Evolutionary conservation across 164 flowering plant genomes (phyloP).

Genomic region (Aristolochia fimbriata): DNA sequence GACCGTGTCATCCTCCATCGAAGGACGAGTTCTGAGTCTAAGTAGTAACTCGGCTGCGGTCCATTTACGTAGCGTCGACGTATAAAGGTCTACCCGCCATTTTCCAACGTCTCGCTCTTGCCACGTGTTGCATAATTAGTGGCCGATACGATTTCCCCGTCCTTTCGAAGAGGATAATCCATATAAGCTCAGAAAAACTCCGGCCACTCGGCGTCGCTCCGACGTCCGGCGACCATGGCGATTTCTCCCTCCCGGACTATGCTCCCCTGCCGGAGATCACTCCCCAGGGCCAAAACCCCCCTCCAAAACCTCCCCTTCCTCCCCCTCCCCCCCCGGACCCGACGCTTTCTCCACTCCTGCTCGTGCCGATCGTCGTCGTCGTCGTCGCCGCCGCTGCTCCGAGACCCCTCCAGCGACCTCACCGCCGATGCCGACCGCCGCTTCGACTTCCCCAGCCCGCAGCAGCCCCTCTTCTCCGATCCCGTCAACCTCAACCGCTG

Average conservation of each 20-base stretch:
- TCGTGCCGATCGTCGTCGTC: constrained; percentile 23
- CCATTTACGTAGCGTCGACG: too few species aligned
- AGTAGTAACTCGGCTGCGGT: too few species aligned
- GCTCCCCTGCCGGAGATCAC: constrained; percentile 9
- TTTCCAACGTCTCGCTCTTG: not conserved
- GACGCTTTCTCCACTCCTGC: constrained; percentile 9
- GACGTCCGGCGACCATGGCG: constrained; percentile 25
- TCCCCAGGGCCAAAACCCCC: constrained; percentile 4
- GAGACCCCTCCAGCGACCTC: constrained; percentile 16
- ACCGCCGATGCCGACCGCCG: constrained; percentile 6
- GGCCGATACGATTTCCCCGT: constrained; percentile 10
- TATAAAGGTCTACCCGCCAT: not conserved
- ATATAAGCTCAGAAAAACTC: too few species aligned
- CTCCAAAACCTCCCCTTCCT: constrained; percentile 8
- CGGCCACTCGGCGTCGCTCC: too few species aligned
- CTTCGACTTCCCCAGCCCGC: constrained; percentile 3
- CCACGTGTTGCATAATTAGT: constrained; percentile 20
- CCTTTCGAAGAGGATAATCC: constrained; percentile 2
- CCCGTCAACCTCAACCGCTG: constrained; percentile 21
- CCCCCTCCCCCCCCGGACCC: constrained; percentile 7
- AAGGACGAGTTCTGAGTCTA: too few species aligned
- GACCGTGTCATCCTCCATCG: too few species aligned
- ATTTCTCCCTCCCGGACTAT: constrained; percentile 9
- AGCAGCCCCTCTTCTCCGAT: not conserved
- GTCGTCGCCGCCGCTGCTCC: constrained; percentile 21